phyloP scores from a whole-genome alignment of 352 stramenopile genomes.

The Globisporangium okanoganense region DNA sequence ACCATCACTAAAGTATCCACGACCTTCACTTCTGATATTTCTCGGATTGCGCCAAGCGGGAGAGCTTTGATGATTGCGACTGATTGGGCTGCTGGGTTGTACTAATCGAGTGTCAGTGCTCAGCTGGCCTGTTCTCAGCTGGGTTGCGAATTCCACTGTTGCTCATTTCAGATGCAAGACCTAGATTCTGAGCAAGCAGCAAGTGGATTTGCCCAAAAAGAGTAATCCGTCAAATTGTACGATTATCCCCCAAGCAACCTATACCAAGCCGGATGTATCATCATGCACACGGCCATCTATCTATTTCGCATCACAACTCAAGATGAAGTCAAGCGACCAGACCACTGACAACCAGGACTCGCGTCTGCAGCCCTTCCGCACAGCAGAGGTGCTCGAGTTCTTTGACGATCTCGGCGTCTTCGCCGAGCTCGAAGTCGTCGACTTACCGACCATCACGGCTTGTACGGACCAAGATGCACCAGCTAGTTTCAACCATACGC shows the following conservation, averaged over 20 bases:
- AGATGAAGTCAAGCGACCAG: neutral
- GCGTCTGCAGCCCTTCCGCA: neutral
- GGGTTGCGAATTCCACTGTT: neutral
- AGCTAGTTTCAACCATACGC: no score
- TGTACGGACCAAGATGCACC: no score
- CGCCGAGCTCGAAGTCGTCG: neutral
- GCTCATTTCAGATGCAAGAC: no score
- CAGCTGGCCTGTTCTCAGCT: neutral
- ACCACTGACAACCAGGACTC: neutral
- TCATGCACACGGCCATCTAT: neutral
- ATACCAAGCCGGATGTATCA: neutral
- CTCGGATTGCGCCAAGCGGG: conserved; percentile 7
- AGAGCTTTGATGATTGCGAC: neutral
- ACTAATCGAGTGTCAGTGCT: no score
- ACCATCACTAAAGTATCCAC: no score
- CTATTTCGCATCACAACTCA: neutral
- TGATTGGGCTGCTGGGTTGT: neutral
- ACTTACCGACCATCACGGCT: no score
- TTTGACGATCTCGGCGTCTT: conserved; percentile 8
- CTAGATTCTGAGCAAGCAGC: neutral
- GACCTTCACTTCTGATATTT: no score
- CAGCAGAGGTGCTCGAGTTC: conserved; percentile 1
- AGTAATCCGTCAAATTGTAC: neutral
- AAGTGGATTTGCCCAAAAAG: neutral
- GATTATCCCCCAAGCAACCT: neutral